Conservation (phyloP, 768 basidiomycete genomes). For the Suillus discolor region DNA sequence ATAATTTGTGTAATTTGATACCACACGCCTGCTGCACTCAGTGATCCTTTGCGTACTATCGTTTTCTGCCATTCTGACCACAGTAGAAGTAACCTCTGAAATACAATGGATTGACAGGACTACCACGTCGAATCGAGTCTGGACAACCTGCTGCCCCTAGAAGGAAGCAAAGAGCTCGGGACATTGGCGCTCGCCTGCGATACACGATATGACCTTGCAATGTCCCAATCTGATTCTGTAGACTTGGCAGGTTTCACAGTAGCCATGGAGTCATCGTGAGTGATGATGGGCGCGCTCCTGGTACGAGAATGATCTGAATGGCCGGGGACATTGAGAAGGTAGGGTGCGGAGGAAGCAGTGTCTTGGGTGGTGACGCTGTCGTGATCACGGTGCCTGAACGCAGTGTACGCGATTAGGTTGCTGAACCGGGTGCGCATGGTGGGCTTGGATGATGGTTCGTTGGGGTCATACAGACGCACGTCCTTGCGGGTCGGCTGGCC, state of each 20-base stretch:
- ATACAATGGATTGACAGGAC: background rate
- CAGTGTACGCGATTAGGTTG: slow-evolving; percentile 1
- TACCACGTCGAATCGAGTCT: background rate
- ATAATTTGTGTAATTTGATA: slow-evolving; percentile 3
- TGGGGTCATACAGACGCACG: background rate
- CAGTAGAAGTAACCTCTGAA: background rate
- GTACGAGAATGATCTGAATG: slow-evolving; percentile 8
- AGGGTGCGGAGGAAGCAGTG: background rate
- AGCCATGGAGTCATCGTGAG: no score
- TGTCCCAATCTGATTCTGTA: background rate
- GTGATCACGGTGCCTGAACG: slow-evolving; percentile 8
- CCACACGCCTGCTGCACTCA: background rate
- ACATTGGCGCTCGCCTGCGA: background rate
- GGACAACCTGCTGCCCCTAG: background rate
- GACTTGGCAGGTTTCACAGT: background rate
- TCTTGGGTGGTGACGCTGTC: slow-evolving; percentile 13
- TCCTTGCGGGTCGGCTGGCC: background rate
- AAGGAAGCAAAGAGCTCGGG: background rate
- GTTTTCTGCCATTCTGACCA: background rate
- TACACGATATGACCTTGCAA: background rate
- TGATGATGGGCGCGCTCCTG: background rate
- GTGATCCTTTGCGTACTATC: background rate
- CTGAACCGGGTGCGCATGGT: slow-evolving; percentile 7
- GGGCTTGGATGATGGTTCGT: slow-evolving; percentile 1
- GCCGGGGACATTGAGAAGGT: background rate